Conservation (phyloP, 2,329 filamentous ascomycete genomes). For the Sclerotinia subarctica region DNA sequence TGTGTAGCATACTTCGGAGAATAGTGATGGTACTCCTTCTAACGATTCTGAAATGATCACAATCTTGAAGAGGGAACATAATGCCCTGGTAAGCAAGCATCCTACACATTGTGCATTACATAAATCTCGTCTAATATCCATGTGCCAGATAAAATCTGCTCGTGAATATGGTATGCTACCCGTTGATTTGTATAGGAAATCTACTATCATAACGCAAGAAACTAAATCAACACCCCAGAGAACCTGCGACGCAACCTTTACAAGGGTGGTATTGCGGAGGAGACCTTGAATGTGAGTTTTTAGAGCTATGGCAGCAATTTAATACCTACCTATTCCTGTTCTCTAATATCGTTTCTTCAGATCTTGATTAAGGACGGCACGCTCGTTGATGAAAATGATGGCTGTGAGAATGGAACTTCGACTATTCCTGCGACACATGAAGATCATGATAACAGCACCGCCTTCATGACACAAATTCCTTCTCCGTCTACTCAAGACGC, state of each 20-base stretch:
- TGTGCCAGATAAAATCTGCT: conserved; percentile 36
- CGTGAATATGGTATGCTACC: conserved; percentile 53
- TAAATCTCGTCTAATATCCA: conserved; percentile 17
- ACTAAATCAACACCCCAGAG: conserved; percentile 28
- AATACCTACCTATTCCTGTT: not conserved
- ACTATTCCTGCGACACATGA: conserved; percentile 22
- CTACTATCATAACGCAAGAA: not conserved
- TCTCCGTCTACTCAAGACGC: conserved; percentile 23
- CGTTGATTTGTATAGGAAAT: conserved; percentile 5
- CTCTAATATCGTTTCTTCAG: conserved; percentile 28
- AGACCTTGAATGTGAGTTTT: conserved; percentile 42
- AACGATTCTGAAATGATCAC: conserved; percentile 44
- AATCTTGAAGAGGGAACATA: conserved; percentile 60
- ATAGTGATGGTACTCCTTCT: conserved; percentile 39
- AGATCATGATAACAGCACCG: conserved; percentile 21
- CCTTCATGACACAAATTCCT: conserved; percentile 23
- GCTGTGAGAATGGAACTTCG: conserved; percentile 22
- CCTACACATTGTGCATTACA: not conserved
- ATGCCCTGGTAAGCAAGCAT: conserved; percentile 50
- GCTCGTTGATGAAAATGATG: conserved; percentile 20
- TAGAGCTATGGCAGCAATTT: not conserved
- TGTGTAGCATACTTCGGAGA: conserved; percentile 42
- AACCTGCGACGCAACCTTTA: conserved; percentile 49
- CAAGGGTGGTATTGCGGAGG: conserved; percentile 47
- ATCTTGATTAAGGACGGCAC: conserved; percentile 33